Evolutionary conservation across 441 rosid genomes (phyloP).

Genomic region (Gossypium laxum): DNA sequence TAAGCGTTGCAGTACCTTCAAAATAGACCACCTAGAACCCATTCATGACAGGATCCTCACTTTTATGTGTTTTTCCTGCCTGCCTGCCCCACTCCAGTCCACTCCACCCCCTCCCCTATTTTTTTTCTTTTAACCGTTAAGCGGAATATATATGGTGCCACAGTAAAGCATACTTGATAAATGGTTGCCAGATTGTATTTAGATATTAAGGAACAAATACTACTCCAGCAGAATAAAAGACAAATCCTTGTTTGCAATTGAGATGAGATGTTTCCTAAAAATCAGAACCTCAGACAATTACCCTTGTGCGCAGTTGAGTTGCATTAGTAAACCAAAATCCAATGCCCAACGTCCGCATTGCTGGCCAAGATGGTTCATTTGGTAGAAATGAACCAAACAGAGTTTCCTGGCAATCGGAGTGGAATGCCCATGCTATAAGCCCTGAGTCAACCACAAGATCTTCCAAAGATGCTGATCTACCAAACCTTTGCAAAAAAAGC

Average conservation of each 20-base stretch:
- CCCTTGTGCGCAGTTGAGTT: conserved; percentile 69
- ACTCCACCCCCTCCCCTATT: not conserved
- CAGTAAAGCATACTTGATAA: not conserved
- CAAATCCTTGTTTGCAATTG: not conserved
- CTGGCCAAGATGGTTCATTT: conserved; percentile 77
- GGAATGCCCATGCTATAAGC: conserved; percentile 80
- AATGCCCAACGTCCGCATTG: conserved; percentile 71
- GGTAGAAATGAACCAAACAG: conserved; percentile 55
- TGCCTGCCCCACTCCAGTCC: not conserved
- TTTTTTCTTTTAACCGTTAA: not conserved
- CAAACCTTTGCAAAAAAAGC: conserved; percentile 42
- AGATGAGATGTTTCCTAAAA: not conserved
- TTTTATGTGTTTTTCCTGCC: not conserved
- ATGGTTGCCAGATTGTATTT: conserved; percentile 1
- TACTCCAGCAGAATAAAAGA: conserved; percentile 5
- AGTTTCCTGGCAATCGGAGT: conserved; percentile 84
- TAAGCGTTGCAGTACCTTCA: not conserved
- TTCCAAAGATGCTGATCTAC: conserved; percentile 51
- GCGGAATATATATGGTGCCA: not conserved
- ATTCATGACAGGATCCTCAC: not conserved
- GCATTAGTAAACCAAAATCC: conserved; percentile 80
- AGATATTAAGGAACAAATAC: conserved; percentile 7
- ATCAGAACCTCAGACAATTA: conserved; percentile 23
- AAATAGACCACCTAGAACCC: not conserved
- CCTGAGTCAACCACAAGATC: conserved; percentile 59